Base-by-base conservation (phyloP, 2,329 filamentous ascomycete species). In the Fusarium temperatum region DNA sequence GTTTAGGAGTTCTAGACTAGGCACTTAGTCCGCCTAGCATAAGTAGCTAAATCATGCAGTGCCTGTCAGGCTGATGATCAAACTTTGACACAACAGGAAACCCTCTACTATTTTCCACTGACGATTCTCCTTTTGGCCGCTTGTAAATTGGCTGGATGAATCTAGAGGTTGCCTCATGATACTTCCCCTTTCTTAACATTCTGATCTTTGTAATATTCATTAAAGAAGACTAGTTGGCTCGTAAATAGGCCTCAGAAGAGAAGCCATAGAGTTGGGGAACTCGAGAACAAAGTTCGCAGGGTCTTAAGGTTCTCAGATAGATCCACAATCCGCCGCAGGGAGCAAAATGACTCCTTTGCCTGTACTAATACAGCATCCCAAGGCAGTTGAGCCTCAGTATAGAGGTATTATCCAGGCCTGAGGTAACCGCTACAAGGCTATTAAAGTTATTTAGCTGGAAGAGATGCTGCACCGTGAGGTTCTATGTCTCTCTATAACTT, bases 71-170 rank as follows among this genome's bases (percentile, higher is more conserved):
- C n/a, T 22, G 18, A 20, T 11, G 11, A 36, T 14, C 36, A 36
- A 26, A 26, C 30, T 35, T 35, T 20, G 5, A 3, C 13, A 8
- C 24, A 8, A 20, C 15, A 51, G 48, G 17, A 22, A 50, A 14
- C 4, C 22, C 30, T 18, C 8, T n/a, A 11, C 48, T 36, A 5
- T 15, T 36, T 26, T 30, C 45, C 26, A 7, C 48, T 51, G 15
- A 18, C 11, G 2, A 51, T 17, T 35, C 12, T 36, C 11, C 17
- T 15, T 26, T 7, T 26, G 3, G n/a, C 8, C 6, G 12, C 12
- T 8, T 9, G 17, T 5, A 4, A 7, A 3, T 0, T 24, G 8
- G 4, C 32, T 32, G 30, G 13, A 32, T 32, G 32, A 32, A 32
- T 24, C n/a, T n/a, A n/a, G n/a, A n/a, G n/a, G n/a, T n/a, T n/a